Base-by-base conservation (phyloP, 2,329 filamentous ascomycete genomes). In the Stagonosporopsis rhizophila region DNA sequence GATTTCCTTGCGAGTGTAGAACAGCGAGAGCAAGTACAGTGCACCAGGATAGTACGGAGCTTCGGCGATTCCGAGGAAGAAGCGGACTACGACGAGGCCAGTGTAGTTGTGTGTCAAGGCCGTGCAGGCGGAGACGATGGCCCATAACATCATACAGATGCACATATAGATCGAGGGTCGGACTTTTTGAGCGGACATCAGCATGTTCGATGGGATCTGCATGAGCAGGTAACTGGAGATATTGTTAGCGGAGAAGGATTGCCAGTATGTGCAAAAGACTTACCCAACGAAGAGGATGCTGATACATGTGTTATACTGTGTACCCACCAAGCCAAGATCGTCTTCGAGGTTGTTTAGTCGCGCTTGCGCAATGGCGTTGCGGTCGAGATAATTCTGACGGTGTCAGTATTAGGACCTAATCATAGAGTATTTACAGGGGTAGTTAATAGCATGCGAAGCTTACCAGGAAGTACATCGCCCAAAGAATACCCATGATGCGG, bases 331-430 rank as follows among this genome's bases (percentile, higher is more conserved):
- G 14, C 62, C 66, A n/a, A 67, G 58, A 42, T 89, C 86, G 1
- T 78, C 75, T 54, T 87, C 82, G 14, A 90, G 77, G 14, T 85
- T 84, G 68, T 85, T 84, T 41, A 89, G 78, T 14, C 83, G 81
- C 0, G 87, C 87, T 3, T 86, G 81, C 1, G 85, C 85, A 56
- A 89, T 87, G 68, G 88, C 87, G 70, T 87, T 87, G 28, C 85
- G 80, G 64, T 87, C 85, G 19, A 71, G 67, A 28, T 71, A 73
- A 51, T 75, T 54, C 51, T 48, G 11, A 2, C 7, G 11, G 17
- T 5, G 9, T 42, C 38, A 50, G 47, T 37, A 25, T 6, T 37
- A 4, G 1, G 3, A 7, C 4, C 5, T 19, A 11, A 17, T 4
- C 11, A 11, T 4, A 11, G 35, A 11, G 4, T 20, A 15, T 17